A percentile compares a stretch with the other conserved stretches of the same genome.
Evolutionary conservation across 495 filamentous ascomycete species (phyloP).

Genomic region (Talaromyces ruber): DNA sequence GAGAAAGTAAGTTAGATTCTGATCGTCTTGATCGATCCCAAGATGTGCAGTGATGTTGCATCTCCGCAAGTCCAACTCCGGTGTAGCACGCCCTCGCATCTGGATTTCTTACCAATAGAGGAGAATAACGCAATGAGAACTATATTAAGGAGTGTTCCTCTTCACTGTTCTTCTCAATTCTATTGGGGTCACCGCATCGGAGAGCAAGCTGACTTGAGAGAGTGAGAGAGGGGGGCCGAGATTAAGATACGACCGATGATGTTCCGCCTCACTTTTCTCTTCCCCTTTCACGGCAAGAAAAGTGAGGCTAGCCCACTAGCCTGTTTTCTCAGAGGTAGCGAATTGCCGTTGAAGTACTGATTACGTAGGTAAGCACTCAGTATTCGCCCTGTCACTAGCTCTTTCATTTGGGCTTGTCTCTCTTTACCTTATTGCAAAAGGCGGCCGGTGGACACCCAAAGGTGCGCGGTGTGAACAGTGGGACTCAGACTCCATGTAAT

Average conservation of each 20-base stretch:
- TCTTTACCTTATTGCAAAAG: not conserved
- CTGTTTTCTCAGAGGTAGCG: not conserved
- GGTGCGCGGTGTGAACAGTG: not conserved
- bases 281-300: conserved; percentile 23
- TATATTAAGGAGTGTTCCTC: not conserved
- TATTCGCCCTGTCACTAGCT: not conserved
- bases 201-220: not conserved
- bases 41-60: not conserved
- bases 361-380: not conserved
- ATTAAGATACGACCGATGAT: conserved; percentile 6
- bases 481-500: not conserved
- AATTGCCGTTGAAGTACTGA: not conserved
- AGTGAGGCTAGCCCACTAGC: conserved; percentile 21
- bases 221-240: not conserved
- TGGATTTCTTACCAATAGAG: not conserved
- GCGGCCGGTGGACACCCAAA: not conserved
- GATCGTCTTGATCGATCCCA: not conserved
- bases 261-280: conserved; percentile 31
- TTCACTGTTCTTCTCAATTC: not conserved
- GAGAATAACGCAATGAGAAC: not conserved
- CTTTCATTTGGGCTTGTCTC: not conserved
- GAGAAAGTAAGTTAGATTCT: not conserved
- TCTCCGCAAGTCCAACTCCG: not conserved
- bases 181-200: not conserved
- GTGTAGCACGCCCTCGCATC: not conserved